phyloP scores from a whole-genome alignment of 179 eudicot species.

The Vitellaria paradoxa region DNA sequence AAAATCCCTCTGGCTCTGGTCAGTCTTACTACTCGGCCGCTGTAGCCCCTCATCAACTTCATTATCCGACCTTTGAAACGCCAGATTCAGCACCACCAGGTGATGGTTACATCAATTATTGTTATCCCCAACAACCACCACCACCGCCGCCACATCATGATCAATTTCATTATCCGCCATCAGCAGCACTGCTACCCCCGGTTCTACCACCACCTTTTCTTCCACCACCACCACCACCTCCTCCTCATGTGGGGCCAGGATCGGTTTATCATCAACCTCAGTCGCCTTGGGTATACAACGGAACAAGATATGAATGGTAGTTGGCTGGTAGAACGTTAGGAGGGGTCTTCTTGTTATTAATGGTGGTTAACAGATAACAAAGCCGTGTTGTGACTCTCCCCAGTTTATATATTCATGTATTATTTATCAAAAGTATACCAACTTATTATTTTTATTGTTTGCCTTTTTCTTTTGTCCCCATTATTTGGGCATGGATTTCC shows the following conservation, averaged over 20 bases:
- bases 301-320: too few species aligned
- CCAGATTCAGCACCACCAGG: background rate
- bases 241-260: background rate
- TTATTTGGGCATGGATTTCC: too few species aligned
- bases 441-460: too few species aligned
- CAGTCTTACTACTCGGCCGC: background rate
- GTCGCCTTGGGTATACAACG: background rate
- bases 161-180: background rate
- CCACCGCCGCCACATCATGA: background rate
- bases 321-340: too few species aligned
- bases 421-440: too few species aligned
- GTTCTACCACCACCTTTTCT: slow-evolving; percentile 14
- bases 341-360: too few species aligned
- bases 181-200: background rate
- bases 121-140: background rate
- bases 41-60: background rate
- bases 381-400: too few species aligned
- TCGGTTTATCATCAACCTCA: background rate
- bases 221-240: slow-evolving; percentile 2
- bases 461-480: too few species aligned
- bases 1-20: background rate
- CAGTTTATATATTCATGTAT: too few species aligned
- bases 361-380: too few species aligned
- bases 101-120: background rate
- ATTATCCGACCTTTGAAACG: slow-evolving; percentile 1